A percentile compares a stretch with the other conserved stretches of the same genome.
Evolutionary conservation across 1,284 basidiomycete species (phyloP).

Genomic region (Coniferiporia weirii): DNA sequence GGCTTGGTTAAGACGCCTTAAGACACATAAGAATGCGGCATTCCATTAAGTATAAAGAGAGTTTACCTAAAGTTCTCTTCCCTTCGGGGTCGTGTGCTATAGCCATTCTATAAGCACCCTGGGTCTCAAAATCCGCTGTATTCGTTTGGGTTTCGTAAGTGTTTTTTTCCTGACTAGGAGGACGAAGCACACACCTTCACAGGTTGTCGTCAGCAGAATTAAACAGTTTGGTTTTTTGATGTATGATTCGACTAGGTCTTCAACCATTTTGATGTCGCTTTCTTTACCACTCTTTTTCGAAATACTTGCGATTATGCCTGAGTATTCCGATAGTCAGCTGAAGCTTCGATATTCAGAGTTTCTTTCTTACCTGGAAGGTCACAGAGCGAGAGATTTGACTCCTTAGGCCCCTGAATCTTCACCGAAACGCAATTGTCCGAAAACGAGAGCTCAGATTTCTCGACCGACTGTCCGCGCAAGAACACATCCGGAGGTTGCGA

Average conservation of each 20-base stretch:
- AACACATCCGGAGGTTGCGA: slow-evolving; percentile 31
- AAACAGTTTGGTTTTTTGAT: slow-evolving; percentile 62
- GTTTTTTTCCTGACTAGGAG: no score
- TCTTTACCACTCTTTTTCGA: not conserved
- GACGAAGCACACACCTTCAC: slow-evolving; percentile 47
- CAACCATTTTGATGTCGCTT: slow-evolving; percentile 57
- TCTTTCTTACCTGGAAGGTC: slow-evolving; percentile 58
- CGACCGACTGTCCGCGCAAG: slow-evolving; percentile 31
- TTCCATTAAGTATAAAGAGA: not conserved
- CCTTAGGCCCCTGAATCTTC: slow-evolving; percentile 61
- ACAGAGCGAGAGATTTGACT: slow-evolving; percentile 67
- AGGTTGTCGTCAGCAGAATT: slow-evolving; percentile 64
- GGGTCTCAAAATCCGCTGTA: slow-evolving; percentile 72
- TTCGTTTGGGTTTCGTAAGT: no score
- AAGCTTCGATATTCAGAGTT: no score
- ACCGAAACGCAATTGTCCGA: slow-evolving; percentile 60
- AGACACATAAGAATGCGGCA: not conserved
- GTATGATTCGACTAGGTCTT: slow-evolving; percentile 50
- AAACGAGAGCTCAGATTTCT: slow-evolving; percentile 40
- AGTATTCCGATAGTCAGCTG: no score
- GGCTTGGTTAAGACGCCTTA: slow-evolving; percentile 76
- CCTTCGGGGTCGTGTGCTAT: slow-evolving; percentile 53
- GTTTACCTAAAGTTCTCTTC: slow-evolving; percentile 61
- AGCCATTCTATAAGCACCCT: slow-evolving; percentile 57
- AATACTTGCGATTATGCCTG: not conserved